These are phyloP conservation scores for Picocystis sp. DNA, from an alignment of 163 green algal species.

Conservation along the genomic window DNA sequence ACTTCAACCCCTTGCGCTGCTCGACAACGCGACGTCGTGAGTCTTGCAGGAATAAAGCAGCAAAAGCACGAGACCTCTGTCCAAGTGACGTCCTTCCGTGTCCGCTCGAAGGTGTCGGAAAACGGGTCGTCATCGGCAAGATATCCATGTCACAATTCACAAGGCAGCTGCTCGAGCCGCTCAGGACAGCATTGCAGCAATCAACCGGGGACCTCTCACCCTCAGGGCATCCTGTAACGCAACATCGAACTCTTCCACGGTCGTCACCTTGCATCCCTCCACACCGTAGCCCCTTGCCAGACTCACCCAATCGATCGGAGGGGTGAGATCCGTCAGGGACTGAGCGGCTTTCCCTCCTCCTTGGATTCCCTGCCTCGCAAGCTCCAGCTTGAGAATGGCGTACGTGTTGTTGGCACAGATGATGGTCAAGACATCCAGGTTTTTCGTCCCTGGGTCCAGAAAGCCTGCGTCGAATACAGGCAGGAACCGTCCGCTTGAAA, in stretches of 20 bases:
- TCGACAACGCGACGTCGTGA: constrained; percentile 22
- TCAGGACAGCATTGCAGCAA: constrained; percentile 29
- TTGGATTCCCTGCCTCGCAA: constrained; percentile 19
- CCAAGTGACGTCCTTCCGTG: too few species aligned
- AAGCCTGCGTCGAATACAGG: constrained; percentile 62
- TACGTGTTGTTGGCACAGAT: constrained; percentile 67
- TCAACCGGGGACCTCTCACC: constrained; percentile 22
- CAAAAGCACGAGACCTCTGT: too few species aligned
- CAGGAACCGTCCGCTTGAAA: constrained; percentile 65
- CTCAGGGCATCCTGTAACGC: constrained; percentile 24
- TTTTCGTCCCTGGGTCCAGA: constrained; percentile 66
- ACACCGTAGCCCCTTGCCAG: constrained; percentile 59
- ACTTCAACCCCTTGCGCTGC: constrained; percentile 45
- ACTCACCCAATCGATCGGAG: constrained; percentile 50
- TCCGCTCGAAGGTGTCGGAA: too few species aligned
- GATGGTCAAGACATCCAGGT: constrained; percentile 50
- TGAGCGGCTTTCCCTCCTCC: constrained; percentile 4
- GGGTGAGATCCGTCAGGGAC: constrained; percentile 47
- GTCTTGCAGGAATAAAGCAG: too few species aligned
- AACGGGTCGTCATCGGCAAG: too few species aligned
- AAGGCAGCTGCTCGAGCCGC: neutral
- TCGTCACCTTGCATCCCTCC: constrained; percentile 20
- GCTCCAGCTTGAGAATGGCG: constrained; percentile 56
- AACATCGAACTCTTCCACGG: constrained; percentile 21
- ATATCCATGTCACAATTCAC: too few species aligned